Evolutionary conservation across 2,329 filamentous ascomycete genomes (phyloP).

Genomic region (Diaporthe sp.): DNA sequence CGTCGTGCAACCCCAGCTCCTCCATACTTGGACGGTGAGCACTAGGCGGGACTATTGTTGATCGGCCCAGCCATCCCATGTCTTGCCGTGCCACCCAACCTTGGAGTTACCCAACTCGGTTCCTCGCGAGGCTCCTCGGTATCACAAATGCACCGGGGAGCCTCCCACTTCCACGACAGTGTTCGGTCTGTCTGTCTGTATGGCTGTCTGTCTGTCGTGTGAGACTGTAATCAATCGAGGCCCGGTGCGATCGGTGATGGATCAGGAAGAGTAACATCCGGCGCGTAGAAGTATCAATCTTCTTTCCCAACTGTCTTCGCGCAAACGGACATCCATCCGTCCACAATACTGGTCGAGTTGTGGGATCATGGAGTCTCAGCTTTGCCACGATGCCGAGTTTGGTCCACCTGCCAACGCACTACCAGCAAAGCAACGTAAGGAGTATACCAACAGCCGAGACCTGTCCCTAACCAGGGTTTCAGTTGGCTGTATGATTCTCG

Average conservation of each 20-base stretch:
- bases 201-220: not conserved
- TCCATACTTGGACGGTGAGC: conserved; percentile 17
- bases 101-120: not conserved
- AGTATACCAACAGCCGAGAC: conserved; percentile 15
- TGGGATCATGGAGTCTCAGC: not conserved
- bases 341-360: not conserved
- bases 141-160: not conserved
- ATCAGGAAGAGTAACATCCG: not conserved
- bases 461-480: not conserved
- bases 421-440: not conserved
- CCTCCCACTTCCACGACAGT: not conserved
- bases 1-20: conserved; percentile 24
- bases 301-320: not conserved
- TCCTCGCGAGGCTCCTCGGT: conserved; percentile 7
- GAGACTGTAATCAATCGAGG: conserved; percentile 1
- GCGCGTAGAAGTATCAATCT: not conserved
- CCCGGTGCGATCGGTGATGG: not conserved
- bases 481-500: not conserved
- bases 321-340: not conserved
- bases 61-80: conserved; percentile 24
- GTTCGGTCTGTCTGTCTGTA: not conserved
- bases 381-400: not conserved
- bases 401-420: not conserved
- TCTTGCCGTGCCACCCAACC: not conserved
- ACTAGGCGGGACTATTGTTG: conserved; percentile 16